Base-by-base conservation (phyloP, 1,284 basidiomycete species). In the Tetrapyrgos nigripes region DNA sequence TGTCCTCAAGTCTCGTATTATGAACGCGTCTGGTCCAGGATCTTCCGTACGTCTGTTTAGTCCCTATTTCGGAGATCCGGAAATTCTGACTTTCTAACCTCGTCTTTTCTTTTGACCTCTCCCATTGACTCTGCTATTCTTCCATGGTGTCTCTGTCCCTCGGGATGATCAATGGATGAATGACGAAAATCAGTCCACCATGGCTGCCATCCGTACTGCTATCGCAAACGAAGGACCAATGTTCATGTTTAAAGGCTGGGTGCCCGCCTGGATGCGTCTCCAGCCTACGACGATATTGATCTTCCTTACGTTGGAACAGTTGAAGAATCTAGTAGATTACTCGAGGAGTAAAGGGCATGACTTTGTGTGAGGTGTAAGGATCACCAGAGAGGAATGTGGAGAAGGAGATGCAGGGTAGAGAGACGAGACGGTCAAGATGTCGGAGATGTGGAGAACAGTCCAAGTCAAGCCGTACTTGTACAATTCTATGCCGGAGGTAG, bases 241-340 rank as follows among this genome's bases (percentile, higher is more conserved):
- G 82, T 96, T 95, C 82, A 92, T 96, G 87, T 96, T 97, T 82
- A 94, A 93, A 72, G 91, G 94, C 64, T 93, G 93, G 93, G 75
- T 93, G 10, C 91, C 91, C 0, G 90, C 91, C 21, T 95, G 92
- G 92, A 86, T 85, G 58, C 82, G 93, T 72, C 81, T 95, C 45
- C 91, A 94, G 71, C 93, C 93, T 0, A 94, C 91, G 57, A 93
- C 90, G 35, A 90, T 92, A 63, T 79, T 92, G 51, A 94, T 93
- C 71, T 95, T 94, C 81, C 73, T 94, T 62, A 93, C 88, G 10
- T 81, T 94, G 46, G 93, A 93, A 72, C 91, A 91, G 74, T 72
- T 91, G 59, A 91, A 85, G 82, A 84, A 84, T 59, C 69, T 75
- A 5, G 86, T 89, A 0, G 88, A 90, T 64, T 84, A 77, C 69